Evolutionary conservation across 768 basidiomycete species (phyloP).

Genomic region (Trametes meyenii): DNA sequence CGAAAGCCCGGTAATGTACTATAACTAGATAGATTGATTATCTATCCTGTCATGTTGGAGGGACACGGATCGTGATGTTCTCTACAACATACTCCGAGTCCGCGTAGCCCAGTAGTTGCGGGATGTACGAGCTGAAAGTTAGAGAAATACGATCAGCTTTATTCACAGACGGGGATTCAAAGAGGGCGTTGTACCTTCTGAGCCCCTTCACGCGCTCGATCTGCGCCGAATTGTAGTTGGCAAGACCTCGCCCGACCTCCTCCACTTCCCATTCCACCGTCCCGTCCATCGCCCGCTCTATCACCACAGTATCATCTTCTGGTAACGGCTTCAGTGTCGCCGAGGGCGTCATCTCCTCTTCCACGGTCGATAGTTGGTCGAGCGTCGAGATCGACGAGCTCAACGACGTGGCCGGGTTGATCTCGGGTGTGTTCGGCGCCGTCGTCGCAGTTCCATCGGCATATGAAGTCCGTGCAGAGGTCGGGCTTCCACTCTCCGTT

Average conservation of each 20-base stretch:
- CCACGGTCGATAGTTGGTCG: constrained; percentile 26
- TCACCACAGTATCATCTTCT: constrained; percentile 31
- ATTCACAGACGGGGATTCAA: background rate
- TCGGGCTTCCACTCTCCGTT: constrained; percentile 33
- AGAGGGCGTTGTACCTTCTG: constrained; percentile 74
- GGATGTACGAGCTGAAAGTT: constrained; percentile 68
- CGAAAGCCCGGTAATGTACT: background rate
- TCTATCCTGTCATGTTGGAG: constrained; percentile 39
- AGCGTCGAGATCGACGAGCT: constrained; percentile 51
- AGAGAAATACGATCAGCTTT: background rate
- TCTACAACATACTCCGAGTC: constrained; percentile 98
- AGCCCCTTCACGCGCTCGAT: constrained; percentile 86
- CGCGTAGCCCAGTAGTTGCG: constrained; percentile 84
- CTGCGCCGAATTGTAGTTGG: constrained; percentile 95
- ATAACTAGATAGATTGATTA: background rate
- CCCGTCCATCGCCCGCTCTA: constrained; percentile 37
- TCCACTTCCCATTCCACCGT: constrained; percentile 68
- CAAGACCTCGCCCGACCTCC: constrained; percentile 92
- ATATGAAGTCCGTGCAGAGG: constrained; percentile 37
- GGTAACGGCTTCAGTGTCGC: constrained; percentile 26
- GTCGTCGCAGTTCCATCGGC: constrained; percentile 46
- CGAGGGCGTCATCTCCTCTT: constrained; percentile 29
- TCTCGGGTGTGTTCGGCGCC: constrained; percentile 58
- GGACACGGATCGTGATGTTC: constrained; percentile 80
- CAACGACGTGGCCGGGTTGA: constrained; percentile 45